Percentiles rank a stretch among this genome's conserved stretches.
Evolutionary conservation across 768 basidiomycete species (phyloP).

Genomic region (Lyophyllum shimeji): DNA sequence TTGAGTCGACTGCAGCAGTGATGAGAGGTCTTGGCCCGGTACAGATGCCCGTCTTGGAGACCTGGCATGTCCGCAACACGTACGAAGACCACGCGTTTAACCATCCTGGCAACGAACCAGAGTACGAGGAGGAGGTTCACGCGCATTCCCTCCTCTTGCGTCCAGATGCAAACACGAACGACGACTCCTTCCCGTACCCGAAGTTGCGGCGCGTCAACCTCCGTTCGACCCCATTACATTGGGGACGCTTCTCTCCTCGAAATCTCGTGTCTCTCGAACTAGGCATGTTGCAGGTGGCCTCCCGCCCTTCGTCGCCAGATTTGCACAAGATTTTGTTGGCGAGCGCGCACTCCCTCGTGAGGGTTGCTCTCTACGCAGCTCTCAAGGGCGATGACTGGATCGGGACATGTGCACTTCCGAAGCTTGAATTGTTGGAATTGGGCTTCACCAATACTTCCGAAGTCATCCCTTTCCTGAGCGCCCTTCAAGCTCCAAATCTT

Average conservation of each 20-base stretch:
- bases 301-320: not conserved
- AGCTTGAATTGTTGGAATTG: not conserved
- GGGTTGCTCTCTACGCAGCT: not conserved
- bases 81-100: not conserved
- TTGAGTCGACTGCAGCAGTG: not conserved
- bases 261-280: constrained; percentile 5
- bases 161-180: not conserved
- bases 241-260: constrained; percentile 6
- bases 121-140: not conserved
- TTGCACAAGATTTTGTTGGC: constrained; percentile 1
- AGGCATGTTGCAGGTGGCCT: not conserved
- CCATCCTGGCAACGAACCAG: not conserved
- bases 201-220: not conserved
- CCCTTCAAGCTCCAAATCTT: not conserved
- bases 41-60: not conserved
- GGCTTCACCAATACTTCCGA: constrained; percentile 1
- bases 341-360: constrained; percentile 9
- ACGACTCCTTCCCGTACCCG: not conserved
- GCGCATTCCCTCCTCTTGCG: not conserved
- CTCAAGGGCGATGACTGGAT: not conserved
- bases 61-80: not conserved
- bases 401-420: not conserved
- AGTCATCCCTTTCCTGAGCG: not conserved
- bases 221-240: constrained; percentile 1
- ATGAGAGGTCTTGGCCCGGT: not conserved